Base-by-base conservation (phyloP, 2,329 filamentous ascomycete genomes). In the Didymella segeticola region DNA sequence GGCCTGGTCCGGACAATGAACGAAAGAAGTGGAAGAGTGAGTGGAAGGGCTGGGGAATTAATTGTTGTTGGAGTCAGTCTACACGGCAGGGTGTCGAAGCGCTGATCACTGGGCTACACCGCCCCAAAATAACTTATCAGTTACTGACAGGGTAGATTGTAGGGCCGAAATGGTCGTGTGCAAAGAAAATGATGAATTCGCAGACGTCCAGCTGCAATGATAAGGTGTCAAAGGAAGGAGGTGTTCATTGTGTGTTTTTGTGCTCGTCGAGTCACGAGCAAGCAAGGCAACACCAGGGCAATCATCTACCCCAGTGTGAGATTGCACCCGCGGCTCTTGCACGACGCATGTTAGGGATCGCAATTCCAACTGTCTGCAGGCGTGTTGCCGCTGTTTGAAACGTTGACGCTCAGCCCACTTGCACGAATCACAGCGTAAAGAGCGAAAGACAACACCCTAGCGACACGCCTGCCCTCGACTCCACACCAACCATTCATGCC, bases 101-200 rank as follows among this genome's bases (percentile, higher is more conserved):
- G 67, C 61, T 68, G 65, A 68, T 71, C 67, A 66, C 53, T 63
- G 60, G 39, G 45, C 27, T 48, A 61, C 62, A 61, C 54, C 53
- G 58, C 58, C 57, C 66, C 63, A 63, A 62, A 69, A 66, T 55
- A 33, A 43, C 41, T 19, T 48, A 54, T 45, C n/a, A n/a, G n/a
- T 47, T 43, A 31, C 50, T 7, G 42, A 43, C 43, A 34, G 27
- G 47, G 38, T 5, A 25, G 11, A 37, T 37, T 47, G 31, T 38
- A 34, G 47, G 41, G 41, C 46, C n/a, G n/a, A 37, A 43, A 26
- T 30, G 22, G 29, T 33, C 39, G 49, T 27, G 23, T 47, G 47
- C 39, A 31, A 33, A 45, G 46, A 30, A 17, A 23, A 23, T 29
- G 37, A 34, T 37, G 27, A 8, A 34, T 41, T 23, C 30, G 46